Base-by-base conservation (phyloP, 257 asterid species). In the Echium plantagineum region DNA sequence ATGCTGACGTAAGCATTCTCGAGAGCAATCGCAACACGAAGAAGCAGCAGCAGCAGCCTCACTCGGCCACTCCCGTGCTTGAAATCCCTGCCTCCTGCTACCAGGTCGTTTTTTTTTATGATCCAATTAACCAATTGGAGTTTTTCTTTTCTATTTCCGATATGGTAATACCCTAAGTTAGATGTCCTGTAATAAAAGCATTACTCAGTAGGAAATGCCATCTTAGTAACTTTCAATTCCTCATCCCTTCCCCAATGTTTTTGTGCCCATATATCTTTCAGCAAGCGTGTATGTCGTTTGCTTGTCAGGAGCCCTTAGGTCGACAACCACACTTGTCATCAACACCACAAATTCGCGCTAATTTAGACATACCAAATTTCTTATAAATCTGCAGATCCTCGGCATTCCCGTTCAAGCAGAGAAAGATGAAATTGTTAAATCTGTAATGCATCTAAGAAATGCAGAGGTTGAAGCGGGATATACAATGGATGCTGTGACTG, bases 41-140 rank as follows among this genome's bases (percentile, higher is more conserved):
- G n/a, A n/a, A n/a, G n/a, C n/a, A n/a, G n/a, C n/a, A n/a, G n/a
- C n/a, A n/a, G 42, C 35, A 67, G 9, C 16, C 59, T 19, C 63
- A 65, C 38, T 63, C 69, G 16, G 64, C 35, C 55, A 20, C 75
- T 30, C 26, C 63, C 12, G 66, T 67, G 18, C 72, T 84, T 15
- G 94, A 91, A 75, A 82, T 91, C 71, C 98, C 94, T 20, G 90
- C 84, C 83, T 82, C 95, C 54, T 88, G 98, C 82, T 91, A 85
- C 71, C 94, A 88, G 96, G 96, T 85, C 12, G n/a, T 5, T 35
- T 57, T 38, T 57, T 30, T 15, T 12, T 58, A 19, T 46, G 15
- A 2, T 46, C 10, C 9, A 47, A 2, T 21, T 16, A 17, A 54
- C 15, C 3, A 7, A 13, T 18, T 58, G 5, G 26, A 8, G 18